Evolutionary conservation across 2,329 filamentous ascomycete genomes (phyloP), one percentile per base, ranked within the genome.

Genomic region (Paramyrothecium sp.): DNA sequence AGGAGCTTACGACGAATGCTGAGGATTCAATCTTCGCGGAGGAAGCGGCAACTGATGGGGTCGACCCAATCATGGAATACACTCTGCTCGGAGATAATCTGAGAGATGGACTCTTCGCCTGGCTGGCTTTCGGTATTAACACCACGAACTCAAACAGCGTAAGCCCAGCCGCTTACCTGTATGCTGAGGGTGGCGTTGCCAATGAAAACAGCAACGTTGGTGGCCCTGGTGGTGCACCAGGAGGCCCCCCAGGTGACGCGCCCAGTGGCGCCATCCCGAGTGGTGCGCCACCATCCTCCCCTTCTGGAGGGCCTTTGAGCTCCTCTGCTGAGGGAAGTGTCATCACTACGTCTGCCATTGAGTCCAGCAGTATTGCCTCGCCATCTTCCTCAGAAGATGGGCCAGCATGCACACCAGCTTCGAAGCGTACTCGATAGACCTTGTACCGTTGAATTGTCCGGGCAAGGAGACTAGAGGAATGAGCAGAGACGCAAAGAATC

Each of bases 51-150:
- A 66, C 63, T 1, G 78, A 76, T 3, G 76, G 77, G 26, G 81
- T 82, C 53, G 82, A 86, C 59, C 85, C 85, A 1, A 71, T 87
- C 61, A 73, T 86, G 60, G 77, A 86, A 65, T 87, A 86, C 61
- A 78, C 82, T 12, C 74, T 81, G 3, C 75, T 88, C 3, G 84
- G 85, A 1, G 79, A 86, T 33, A 70, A 71, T 23, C 62, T 83
- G 12, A 61, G 65, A 1, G 81, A 85, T 30, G 83, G 83, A 20
- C 63, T 86, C 34, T 75, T 85, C 53, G 81, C 75, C 2, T 86
- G 82, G 83, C 78, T 86, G 54, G 74, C 77, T 3, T 71, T 85
- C 46, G 82, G 78, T 7, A 76, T 85, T 49, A 78, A 83, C 61
- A 65, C 68, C 10, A 65, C 65, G 5, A 4, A 57, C 8, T 58